phyloP scores from a whole-genome alignment of 139 green algal species.

The Klebsormidium nitens region DNA sequence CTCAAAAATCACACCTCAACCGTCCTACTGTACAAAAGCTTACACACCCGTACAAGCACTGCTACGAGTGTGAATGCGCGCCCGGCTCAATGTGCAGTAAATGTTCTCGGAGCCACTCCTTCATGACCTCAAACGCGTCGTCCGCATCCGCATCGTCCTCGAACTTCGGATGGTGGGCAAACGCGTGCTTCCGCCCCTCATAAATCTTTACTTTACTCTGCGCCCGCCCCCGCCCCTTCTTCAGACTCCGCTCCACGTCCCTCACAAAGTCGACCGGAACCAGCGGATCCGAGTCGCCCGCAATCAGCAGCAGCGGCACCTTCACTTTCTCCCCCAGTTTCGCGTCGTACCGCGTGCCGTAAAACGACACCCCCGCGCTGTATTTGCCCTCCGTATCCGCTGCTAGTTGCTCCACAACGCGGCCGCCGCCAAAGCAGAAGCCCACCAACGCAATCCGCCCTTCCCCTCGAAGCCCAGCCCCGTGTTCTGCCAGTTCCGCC shows the following conservation, averaged over 20 bases:
- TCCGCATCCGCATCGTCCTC: slow-evolving; percentile 36
- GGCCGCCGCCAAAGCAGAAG: slow-evolving; percentile 31
- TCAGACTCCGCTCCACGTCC: slow-evolving; percentile 2
- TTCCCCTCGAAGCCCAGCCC: too few relatives aligned
- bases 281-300: slow-evolving; percentile 11
- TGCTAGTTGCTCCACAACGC: slow-evolving; percentile 13
- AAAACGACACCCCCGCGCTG: slow-evolving; percentile 25
- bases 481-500: not conserved
- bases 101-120: slow-evolving; percentile 23
- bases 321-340: not conserved
- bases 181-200: slow-evolving; percentile 16
- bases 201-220: slow-evolving; percentile 5
- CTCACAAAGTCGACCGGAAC: not conserved
- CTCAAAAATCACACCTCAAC: too few relatives aligned
- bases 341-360: slow-evolving; percentile 24
- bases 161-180: slow-evolving; percentile 25
- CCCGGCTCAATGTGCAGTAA: too few relatives aligned
- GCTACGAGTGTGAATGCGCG: too few relatives aligned
- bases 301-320: slow-evolving; percentile 1
- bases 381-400: not conserved
- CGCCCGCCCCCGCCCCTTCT: not conserved
- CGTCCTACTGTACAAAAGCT: too few relatives aligned
- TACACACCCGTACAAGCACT: too few relatives aligned
- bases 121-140: slow-evolving; percentile 20
- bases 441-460: slow-evolving; percentile 14